Conservation (phyloP, 352 stramenopile species). For the Phytophthora agathidicida region DNA sequence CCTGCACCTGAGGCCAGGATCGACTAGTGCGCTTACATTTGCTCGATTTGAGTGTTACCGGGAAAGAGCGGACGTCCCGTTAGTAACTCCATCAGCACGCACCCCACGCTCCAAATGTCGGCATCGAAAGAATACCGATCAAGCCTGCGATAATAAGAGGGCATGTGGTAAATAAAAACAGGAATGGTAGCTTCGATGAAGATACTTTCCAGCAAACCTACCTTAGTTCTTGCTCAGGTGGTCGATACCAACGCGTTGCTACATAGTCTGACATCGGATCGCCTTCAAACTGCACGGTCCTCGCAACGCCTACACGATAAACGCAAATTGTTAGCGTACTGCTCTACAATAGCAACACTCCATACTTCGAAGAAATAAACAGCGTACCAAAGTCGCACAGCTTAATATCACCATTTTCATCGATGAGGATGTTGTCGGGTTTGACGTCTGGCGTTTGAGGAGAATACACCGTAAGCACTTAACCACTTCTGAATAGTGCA, state of each 20-base stretch:
- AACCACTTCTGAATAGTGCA: background rate
- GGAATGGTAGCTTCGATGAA: background rate
- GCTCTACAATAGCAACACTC: background rate
- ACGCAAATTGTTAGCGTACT: background rate
- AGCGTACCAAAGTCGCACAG: conserved; percentile 77
- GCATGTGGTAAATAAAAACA: too few relatives aligned
- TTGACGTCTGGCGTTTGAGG: conserved; percentile 66
- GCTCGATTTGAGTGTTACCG: conserved; percentile 79
- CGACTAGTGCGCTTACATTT: conserved; percentile 51
- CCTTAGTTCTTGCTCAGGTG: conserved; percentile 83
- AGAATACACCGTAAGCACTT: background rate
- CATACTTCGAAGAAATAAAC: background rate
- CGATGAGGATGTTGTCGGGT: conserved; percentile 83
- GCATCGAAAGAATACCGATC: conserved; percentile 85
- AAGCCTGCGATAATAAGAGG: conserved; percentile 42
- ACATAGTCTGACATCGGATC: conserved; percentile 83
- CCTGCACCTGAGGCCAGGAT: background rate
- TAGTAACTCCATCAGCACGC: conserved; percentile 76
- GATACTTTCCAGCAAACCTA: conserved; percentile 16
- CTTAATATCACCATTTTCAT: conserved; percentile 72
- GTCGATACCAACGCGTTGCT: conserved; percentile 82
- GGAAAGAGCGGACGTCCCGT: conserved; percentile 80
- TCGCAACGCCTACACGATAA: conserved; percentile 62
- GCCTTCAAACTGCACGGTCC: conserved; percentile 80
- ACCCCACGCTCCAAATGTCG: conserved; percentile 85